Evolutionary conservation across 768 basidiomycete genomes (phyloP).

Genomic region (Sistotremastrum niveocremeum): DNA sequence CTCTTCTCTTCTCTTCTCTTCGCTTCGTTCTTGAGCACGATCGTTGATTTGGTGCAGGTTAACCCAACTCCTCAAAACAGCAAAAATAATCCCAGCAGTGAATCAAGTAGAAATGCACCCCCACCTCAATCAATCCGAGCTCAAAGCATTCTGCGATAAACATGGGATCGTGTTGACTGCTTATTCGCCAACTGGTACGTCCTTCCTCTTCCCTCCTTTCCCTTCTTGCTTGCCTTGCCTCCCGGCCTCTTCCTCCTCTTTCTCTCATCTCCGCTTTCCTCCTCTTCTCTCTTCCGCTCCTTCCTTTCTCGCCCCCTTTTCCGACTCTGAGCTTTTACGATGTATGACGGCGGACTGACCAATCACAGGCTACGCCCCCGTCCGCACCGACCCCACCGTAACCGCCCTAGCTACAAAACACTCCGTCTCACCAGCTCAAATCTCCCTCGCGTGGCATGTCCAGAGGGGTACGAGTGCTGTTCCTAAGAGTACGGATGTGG

Average conservation of each 20-base stretch:
- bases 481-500: conserved; percentile 33
- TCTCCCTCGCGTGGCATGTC: conserved; percentile 40
- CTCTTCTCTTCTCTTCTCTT: too few species aligned
- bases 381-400: conserved; percentile 34
- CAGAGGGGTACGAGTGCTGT: conserved; percentile 29
- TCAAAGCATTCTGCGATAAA: conserved; percentile 31
- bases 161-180: conserved; percentile 38
- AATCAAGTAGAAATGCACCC: conserved; percentile 42
- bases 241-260: not conserved
- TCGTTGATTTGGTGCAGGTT: conserved; percentile 22
- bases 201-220: not conserved
- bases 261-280: conserved; percentile 1
- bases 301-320: not conserved
- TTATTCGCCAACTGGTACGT: conserved; percentile 33
- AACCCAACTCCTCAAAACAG: conserved; percentile 26
- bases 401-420: conserved; percentile 33
- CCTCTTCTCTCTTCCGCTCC: conserved; percentile 2
- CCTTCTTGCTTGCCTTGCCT: not conserved
- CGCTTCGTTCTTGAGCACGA: too few species aligned
- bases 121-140: conserved; percentile 35
- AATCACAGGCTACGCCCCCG: conserved; percentile 24
- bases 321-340: not conserved
- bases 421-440: conserved; percentile 30
- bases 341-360: not conserved
- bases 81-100: conserved; percentile 31